A percentile compares a stretch with the other conserved stretches of the same genome.
Conservation (phyloP, 2,329 filamentous ascomycete species). For the Xylaria polymorpha region DNA sequence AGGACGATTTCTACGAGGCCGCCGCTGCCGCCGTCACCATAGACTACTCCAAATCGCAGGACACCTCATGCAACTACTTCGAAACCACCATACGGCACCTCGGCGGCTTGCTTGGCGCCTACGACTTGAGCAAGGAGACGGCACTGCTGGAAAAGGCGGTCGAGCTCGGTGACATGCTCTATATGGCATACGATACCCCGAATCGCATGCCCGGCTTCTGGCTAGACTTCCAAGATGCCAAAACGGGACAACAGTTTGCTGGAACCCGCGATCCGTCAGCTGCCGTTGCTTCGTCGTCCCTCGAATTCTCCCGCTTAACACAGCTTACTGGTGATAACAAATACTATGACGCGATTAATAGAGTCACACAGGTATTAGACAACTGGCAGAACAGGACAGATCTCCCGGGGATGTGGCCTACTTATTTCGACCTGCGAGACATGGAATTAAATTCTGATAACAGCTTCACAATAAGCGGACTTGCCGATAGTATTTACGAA, state of each 20-base stretch:
- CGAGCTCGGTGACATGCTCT: conserved; percentile 61
- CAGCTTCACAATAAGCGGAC: conserved; percentile 64
- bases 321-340: conserved; percentile 75
- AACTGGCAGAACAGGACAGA: conserved; percentile 73
- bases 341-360: conserved; percentile 80
- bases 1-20: conserved; percentile 66
- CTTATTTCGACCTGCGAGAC: conserved; percentile 68
- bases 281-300: conserved; percentile 67
- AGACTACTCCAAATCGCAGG: conserved; percentile 59
- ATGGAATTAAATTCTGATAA: conserved; percentile 55
- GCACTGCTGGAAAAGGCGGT: conserved; percentile 57
- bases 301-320: conserved; percentile 77
- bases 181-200: conserved; percentile 61
- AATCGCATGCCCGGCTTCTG: conserved; percentile 65
- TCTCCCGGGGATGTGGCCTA: conserved; percentile 83
- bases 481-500: conserved; percentile 68
- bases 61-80: conserved; percentile 56
- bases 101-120: conserved; percentile 58
- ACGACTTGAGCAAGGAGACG: conserved; percentile 58
- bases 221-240: conserved; percentile 63
- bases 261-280: conserved; percentile 54
- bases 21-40: conserved; percentile 61
- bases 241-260: conserved; percentile 50
- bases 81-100: conserved; percentile 62
- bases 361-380: conserved; percentile 77